Base-by-base conservation (phyloP, 1,284 basidiomycete genomes). In the Mycosarcoma mackinlayi region DNA sequence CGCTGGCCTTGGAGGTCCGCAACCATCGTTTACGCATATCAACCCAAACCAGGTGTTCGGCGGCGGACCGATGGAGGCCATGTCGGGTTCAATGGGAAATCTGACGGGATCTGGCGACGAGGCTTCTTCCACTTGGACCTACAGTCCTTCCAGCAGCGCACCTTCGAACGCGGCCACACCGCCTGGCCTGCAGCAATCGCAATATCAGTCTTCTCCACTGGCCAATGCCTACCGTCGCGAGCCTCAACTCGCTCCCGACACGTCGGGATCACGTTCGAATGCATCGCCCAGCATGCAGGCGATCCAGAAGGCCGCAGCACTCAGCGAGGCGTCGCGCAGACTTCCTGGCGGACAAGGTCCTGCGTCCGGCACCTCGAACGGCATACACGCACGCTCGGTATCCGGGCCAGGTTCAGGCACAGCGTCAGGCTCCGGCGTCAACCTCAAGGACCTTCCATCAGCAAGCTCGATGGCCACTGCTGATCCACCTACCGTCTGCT, bases 401-500 rank as follows among this genome's bases (percentile, higher is more conserved):
- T 64, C 56, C 31, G 66, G 60, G 11, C 40, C 50, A 25, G 50
- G 41, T 13, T 31, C 42, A 8, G 46, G 57, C 3, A 25, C 52
- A 4, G 46, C 50, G 2, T 46, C 58, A 10, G 48, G 55, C 37
- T 39, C 49, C 10, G 41, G 56, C 21, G 63, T 58, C 46, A 66
- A 71, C 38, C 54, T 71, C 40, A 67, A 72, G 34, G 66, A 69
- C 34, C 35, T 66, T 13, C 62, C 72, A 1, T 66, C 60, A 3
- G 63, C 72, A 18, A 69, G 63, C 38, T 67, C 63, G 10, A 75
- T 75, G 75, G 69, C 65, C 7, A 71, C 60, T 1, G 67, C 73
- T 11, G 78, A 78, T 30, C 69, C 77, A 5, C 75, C 91, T 5
- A 97, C 93, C 1, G 86, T 91, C 25, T 97, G 94, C 83, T 93